A percentile compares a stretch with the other conserved stretches of the same genome.
Evolutionary conservation across 169 alveolate species (phyloP).

Genomic region (Plasmodium blacklocki): DNA sequence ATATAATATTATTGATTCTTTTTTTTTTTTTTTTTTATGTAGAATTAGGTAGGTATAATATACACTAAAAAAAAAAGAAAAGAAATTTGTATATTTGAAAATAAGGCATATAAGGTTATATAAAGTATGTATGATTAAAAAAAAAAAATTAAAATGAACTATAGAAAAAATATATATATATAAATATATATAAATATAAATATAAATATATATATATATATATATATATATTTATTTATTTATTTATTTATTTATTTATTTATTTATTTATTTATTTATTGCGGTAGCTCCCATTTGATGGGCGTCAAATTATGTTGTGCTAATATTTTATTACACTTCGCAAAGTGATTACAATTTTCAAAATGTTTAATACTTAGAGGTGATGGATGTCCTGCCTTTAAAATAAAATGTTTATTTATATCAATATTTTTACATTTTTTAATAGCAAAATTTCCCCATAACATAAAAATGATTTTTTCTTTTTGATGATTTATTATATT

Average conservation of each 20-base stretch:
- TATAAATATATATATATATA: neutral
- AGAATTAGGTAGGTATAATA: too few species aligned
- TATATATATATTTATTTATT: neutral
- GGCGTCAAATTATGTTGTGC: constrained; percentile 79
- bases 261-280: constrained; percentile 6
- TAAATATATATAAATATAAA: too few species aligned
- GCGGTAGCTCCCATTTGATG: constrained; percentile 85
- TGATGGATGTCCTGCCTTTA: constrained; percentile 98
- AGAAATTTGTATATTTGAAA: too few species aligned
- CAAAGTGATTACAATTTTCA: constrained; percentile 88
- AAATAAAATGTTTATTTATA: constrained; percentile 90
- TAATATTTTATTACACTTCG: constrained; percentile 87
- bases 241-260: neutral
- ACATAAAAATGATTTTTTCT: constrained; percentile 90
- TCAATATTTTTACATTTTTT: constrained; percentile 92
- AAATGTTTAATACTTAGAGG: constrained; percentile 89
- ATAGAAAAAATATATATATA: too few species aligned
- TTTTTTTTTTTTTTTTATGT: too few species aligned
- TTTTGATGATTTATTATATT: constrained; percentile 86
- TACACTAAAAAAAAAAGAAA: too few species aligned
- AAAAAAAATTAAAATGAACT: too few species aligned
- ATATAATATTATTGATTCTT: too few species aligned
- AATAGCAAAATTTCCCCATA: constrained; percentile 96
- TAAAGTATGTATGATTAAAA: too few species aligned
- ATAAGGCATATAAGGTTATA: too few species aligned